Evolutionary conservation across 2,329 filamentous ascomycete genomes (phyloP), one percentile per base, ranked within the genome.

Genomic region (Chaetomiaceae sp.): DNA sequence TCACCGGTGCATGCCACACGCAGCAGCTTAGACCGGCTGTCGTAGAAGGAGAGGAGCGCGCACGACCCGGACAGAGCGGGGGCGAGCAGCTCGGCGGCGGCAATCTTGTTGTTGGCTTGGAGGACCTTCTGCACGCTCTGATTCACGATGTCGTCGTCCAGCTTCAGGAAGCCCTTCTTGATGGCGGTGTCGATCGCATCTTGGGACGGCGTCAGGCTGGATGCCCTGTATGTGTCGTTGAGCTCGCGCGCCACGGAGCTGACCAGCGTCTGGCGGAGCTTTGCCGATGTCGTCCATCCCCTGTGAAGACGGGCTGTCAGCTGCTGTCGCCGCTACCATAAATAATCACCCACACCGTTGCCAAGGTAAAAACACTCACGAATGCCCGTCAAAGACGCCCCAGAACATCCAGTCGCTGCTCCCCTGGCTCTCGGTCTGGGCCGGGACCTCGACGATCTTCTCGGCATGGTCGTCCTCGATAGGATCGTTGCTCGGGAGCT

Each of bases 401-500:
- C 95, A 99, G 68, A 99, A 99, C 90, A 97, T 97, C 93, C 93
- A 99, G 69, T 99, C 95, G 55, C 81, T 88, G 53, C 76, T 82
- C 16, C 75, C 58, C 14, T 64, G 62, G 20, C 62, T 64, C 30
- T 56, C 62, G 70, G 65, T 78, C 70, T 62, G 78, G 47, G 78
- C 77, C 4, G 89, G 86, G 8, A 96, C 82, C 68, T 97, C 89
- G 41, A 99, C 89, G 63, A 97, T 96, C 78, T 96, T 95, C 73
- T 99, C 93, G 46, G 91, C 88, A 65, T 99, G 93, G 65, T 99
- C 95, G 64, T 99, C 93, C 72, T 99, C 93, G 53, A 99, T 99
- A 0, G 93, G 93, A 62, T 95, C 89, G 68, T 99, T 99, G 73
- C 89, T 96, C 9, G 92, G 88, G 54, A 97, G 79, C 69, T 99